Evolutionary conservation across 1,139 yeast genomes (phyloP), one percentile per base, ranked within the genome.

Genomic region (Debaryomycetaceae sp.): DNA sequence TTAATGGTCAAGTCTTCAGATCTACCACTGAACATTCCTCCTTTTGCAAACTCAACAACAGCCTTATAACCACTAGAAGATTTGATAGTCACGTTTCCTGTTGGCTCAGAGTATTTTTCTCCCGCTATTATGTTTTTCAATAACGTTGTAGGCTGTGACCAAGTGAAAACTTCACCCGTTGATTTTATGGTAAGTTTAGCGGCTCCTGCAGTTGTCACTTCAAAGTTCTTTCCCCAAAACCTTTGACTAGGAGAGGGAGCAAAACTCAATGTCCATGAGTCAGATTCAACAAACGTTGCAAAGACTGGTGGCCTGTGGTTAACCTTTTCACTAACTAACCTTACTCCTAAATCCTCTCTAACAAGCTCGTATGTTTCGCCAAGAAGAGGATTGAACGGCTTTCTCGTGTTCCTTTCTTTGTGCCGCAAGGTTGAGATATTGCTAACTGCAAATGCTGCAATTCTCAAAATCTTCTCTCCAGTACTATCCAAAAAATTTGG

Each of bases 141-240:
- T 56, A 87, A 73, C 0, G 95, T 81, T 1, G 87, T 79, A 7
- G 98, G 97, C 50, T 84, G 92, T 15, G 68, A 59, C 92, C 95
- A 92, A 44, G 80, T 78, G 55, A 81, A 87, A 5, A 74, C 71
- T 53, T 87, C 95, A 4, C 91, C 91, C 0, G 86, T 74, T 7
- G 63, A 44, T 54, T 75, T 78, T 35, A 82, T 68, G 1, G 73
- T 70, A 37, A 89, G 67, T 36, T 74, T 74, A 5, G 83, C 67
- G 11, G 66, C 66, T 31, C 98, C 98, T 39, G 77, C 79, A 47
- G 88, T 87, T 36, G 78, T 76, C 43, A 92, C 70, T 59, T 92
- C 98, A 11, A 88, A 80, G 33, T 89, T 83, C 63, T 92, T 92
- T 39, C 98, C 98, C 95, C 97, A 92, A 53, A 87, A 88, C 59